A percentile compares a stretch with the other conserved stretches of the same genome.
Conservation (phyloP, 805 yeast genomes). For the Cyberlindnera subsufficiens region DNA sequence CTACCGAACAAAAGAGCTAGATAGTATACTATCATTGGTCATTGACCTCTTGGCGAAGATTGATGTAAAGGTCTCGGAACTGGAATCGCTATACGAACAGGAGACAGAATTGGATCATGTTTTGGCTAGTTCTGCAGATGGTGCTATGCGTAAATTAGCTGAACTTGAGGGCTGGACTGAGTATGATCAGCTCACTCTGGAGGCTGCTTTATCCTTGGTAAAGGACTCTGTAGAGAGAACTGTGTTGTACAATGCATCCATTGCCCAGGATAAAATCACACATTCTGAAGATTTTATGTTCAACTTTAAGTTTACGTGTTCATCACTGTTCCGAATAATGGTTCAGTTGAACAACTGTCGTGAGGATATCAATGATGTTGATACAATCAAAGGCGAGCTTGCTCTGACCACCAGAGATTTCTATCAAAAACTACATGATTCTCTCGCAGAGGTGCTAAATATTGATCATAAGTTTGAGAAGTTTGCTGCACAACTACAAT, state of each 20-base stretch:
- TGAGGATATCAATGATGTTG: constrained; percentile 9
- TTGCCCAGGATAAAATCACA: constrained; percentile 45
- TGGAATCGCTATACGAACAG: constrained; percentile 44
- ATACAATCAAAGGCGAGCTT: constrained; percentile 14
- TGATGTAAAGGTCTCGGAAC: constrained; percentile 38
- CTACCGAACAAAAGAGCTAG: constrained; percentile 21
- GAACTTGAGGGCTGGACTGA: constrained; percentile 56
- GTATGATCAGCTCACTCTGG: constrained; percentile 36
- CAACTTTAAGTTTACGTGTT: constrained; percentile 14
- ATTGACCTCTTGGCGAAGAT: constrained; percentile 32
- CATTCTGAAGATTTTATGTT: constrained; percentile 23
- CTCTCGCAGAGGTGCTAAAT: constrained; percentile 25
- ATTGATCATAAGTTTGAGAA: constrained; percentile 32
- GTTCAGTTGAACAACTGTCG: constrained; percentile 8
- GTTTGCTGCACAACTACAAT: constrained; percentile 24
- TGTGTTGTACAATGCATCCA: constrained; percentile 48
- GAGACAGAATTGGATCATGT: constrained; percentile 50
- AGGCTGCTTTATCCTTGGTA: constrained; percentile 34
- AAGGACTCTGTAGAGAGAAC: constrained; percentile 47
- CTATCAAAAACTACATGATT: constrained; percentile 19
- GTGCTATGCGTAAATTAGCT: constrained; percentile 39
- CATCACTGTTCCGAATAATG: constrained; percentile 4
- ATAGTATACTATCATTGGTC: constrained; percentile 21
- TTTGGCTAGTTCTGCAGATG: constrained; percentile 37
- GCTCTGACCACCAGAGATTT: constrained; percentile 14